Percentiles rank a stretch among this genome's conserved stretches.
These are phyloP conservation scores for Agastache rugosa DNA, from an alignment of 257 asterid species.

Conservation along the genomic window DNA sequence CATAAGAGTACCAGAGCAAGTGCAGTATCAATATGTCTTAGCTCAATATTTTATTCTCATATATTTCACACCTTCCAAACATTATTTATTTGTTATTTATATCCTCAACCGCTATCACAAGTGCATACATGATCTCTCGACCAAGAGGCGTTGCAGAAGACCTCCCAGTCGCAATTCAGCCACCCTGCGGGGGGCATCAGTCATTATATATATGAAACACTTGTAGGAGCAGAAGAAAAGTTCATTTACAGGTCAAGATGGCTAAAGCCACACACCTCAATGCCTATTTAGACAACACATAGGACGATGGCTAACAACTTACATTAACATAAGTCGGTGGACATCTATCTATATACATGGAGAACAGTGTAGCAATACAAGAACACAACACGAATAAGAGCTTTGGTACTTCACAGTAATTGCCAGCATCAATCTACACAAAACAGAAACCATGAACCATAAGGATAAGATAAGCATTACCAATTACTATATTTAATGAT, in stretches of 20 bases:
- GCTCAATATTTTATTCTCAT: too few species aligned
- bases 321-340: not conserved
- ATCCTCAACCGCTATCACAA: not conserved
- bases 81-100: too few species aligned
- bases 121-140: not conserved
- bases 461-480: not conserved
- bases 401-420: not conserved
- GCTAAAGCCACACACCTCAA: not conserved
- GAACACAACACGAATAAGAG: not conserved
- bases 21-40: too few species aligned
- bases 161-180: not conserved
- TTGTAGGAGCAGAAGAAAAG: not conserved
- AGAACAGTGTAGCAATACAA: not conserved
- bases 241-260: not conserved
- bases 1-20: too few species aligned
- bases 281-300: not conserved
- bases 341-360: conserved; percentile 22
- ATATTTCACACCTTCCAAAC: too few species aligned
- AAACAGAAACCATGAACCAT: not conserved
- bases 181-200: not conserved
- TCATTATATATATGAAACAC: not conserved
- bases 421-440: conserved; percentile 26
- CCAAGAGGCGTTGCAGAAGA: not conserved
- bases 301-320: not conserved
- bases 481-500: not conserved